phyloP scores from a whole-genome alignment of 2,329 filamentous ascomycete genomes.

The Thelonectria olida region DNA sequence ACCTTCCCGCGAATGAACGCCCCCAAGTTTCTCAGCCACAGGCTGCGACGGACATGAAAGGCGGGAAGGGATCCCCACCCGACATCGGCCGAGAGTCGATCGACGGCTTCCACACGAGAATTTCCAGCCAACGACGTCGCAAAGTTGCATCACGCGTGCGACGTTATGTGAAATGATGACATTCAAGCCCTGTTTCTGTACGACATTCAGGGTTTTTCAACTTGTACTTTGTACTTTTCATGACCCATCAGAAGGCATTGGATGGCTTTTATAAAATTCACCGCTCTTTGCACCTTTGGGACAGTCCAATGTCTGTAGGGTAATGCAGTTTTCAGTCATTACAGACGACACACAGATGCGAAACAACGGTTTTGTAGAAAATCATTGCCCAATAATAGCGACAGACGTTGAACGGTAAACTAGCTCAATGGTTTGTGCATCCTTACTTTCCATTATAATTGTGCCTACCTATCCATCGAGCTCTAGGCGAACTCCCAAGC shows the following conservation, averaged over 20 bases:
- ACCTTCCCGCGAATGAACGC: constrained; percentile 20
- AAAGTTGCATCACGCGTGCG: background rate
- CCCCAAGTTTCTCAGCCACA: constrained; percentile 34
- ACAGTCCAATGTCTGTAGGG: too few species aligned
- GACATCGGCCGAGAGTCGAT: constrained; percentile 27
- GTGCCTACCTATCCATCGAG: too few species aligned
- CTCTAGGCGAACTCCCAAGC: too few species aligned
- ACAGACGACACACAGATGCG: too few species aligned
- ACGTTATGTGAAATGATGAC: background rate
- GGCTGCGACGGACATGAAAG: constrained; percentile 14
- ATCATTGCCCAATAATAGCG: too few species aligned
- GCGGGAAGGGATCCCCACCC: constrained; percentile 23
- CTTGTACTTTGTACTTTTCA: background rate
- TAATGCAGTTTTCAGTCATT: too few species aligned
- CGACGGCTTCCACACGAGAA: background rate
- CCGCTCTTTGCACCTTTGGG: background rate
- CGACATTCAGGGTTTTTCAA: background rate
- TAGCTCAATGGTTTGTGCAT: background rate
- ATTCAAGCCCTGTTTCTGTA: background rate
- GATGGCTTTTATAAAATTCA: background rate
- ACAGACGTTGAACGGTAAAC: background rate
- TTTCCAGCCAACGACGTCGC: constrained; percentile 4
- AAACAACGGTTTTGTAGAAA: background rate
- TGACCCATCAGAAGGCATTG: background rate
- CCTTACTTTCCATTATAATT: background rate